Conservation (phyloP, 2,329 filamentous ascomycete species). For the Phoma sp. region DNA sequence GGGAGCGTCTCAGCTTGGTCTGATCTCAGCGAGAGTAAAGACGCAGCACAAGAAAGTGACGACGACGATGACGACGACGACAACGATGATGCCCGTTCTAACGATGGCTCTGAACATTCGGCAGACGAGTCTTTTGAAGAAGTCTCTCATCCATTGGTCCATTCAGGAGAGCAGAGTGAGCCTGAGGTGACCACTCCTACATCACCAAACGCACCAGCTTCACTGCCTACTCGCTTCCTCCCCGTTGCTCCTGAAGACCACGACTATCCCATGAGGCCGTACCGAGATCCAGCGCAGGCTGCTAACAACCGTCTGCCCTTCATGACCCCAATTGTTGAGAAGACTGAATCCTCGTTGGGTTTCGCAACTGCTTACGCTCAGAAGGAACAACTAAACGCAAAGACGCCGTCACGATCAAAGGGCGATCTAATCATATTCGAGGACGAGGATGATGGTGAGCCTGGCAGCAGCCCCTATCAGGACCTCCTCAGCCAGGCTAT, state of each 20-base stretch:
- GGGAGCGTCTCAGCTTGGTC: slow-evolving; percentile 79
- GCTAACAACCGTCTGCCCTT: slow-evolving; percentile 94
- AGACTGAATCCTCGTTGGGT: slow-evolving; percentile 86
- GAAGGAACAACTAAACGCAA: slow-evolving; percentile 68
- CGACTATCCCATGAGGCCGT: slow-evolving; percentile 77
- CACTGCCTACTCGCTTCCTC: slow-evolving; percentile 68
- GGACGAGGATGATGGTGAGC: slow-evolving; percentile 47
- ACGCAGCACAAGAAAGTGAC: slow-evolving; percentile 61
- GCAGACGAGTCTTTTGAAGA: slow-evolving; percentile 47
- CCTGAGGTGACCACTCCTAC: slow-evolving; percentile 56
- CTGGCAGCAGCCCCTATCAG: slow-evolving; percentile 74
- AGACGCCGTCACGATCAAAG: slow-evolving; percentile 75
- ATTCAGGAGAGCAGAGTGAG: slow-evolving; percentile 40
- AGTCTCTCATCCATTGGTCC: slow-evolving; percentile 35
- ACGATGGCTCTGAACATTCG: slow-evolving; percentile 44
- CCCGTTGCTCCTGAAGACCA: slow-evolving; percentile 87
- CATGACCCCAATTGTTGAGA: slow-evolving; percentile 98
- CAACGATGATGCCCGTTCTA: slow-evolving; percentile 41
- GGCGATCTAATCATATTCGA: slow-evolving; percentile 49
- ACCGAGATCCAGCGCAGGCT: slow-evolving; percentile 77
- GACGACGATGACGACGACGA: slow-evolving; percentile 44
- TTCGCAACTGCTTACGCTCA: slow-evolving; percentile 52
- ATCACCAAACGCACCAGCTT: slow-evolving; percentile 47
- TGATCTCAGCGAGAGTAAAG: slow-evolving; percentile 78
- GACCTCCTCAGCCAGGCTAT: slow-evolving; percentile 63